Percentiles rank a stretch among this genome's conserved stretches.
Evolutionary conservation across 176 grass and related monocot genomes (phyloP).

Genomic region (Musa itinerans): DNA sequence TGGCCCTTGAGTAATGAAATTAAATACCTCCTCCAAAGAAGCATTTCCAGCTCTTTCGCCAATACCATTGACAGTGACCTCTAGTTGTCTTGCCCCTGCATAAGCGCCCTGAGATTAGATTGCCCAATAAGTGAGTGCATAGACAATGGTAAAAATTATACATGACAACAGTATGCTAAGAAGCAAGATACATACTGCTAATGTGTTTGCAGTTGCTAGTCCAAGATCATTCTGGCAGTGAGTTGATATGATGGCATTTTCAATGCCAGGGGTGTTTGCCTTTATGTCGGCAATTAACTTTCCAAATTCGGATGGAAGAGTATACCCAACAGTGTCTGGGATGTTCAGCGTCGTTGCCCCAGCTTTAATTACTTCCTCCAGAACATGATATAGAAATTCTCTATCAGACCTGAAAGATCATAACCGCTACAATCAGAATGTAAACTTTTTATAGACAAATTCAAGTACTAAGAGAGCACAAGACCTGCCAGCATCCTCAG

Average conservation of each 20-base stretch:
- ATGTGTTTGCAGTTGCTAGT: constrained; percentile 85
- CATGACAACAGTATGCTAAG: constrained; percentile 1
- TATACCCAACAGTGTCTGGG: constrained; percentile 92
- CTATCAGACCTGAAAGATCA: constrained; percentile 52
- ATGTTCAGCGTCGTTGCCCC: constrained; percentile 95
- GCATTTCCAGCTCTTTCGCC: constrained; percentile 98
- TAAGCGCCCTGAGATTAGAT: constrained; percentile 57
- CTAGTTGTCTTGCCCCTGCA: constrained; percentile 84
- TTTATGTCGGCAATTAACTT: constrained; percentile 82
- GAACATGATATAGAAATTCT: constrained; percentile 81
- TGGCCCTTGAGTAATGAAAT: neutral
- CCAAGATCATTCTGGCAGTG: constrained; percentile 99
- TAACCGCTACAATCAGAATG: neutral
- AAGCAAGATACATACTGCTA: constrained; percentile 52
- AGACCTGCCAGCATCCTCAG: constrained; percentile 89
- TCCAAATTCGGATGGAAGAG: constrained; percentile 71
- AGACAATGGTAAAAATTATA: neutral
- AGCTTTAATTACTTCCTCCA: constrained; percentile 92
- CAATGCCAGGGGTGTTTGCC: constrained; percentile 78
- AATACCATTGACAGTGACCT: constrained; percentile 97
- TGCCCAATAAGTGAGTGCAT: constrained; percentile 30
- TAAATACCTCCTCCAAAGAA: constrained; percentile 82
- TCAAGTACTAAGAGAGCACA: neutral
- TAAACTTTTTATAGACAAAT: neutral
- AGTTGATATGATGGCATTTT: constrained; percentile 88